Base-by-base conservation (phyloP, 78 protist species). In the Dictyostelium intermedium region DNA sequence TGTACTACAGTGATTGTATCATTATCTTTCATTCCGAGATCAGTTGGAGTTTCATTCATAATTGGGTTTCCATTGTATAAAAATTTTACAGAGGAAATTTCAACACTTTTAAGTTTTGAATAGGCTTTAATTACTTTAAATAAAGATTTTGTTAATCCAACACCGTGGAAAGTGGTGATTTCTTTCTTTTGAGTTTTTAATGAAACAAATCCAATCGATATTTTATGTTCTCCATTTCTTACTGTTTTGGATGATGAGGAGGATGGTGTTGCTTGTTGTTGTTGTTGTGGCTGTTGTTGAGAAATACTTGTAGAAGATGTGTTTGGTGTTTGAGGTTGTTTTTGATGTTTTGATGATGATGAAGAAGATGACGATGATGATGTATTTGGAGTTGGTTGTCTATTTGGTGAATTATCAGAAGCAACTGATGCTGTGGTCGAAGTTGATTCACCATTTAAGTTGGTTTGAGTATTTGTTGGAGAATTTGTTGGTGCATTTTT, bases 161-260 rank as follows among this genome's bases (percentile, higher is more conserved):
- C 79, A 72, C 79, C 79, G 34, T 34, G 79, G 25, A 72, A 72
- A 11, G 37, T 72, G 23, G 79, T 72, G 5, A 72, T 72, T 72
- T 72, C 79, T 34, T 72, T 72, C 23, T 34, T 72, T 72, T 34
- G 45, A 16, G 11, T 72, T 34, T 34, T 72, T 16, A 34, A 16
- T 5, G 34, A 34, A 16, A 72, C 45, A 72, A 72, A 72, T 13
- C 79, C 79, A 72, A 72, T 72, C 16, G 79, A 34, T 34, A 72
- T 72, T 72, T 72, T 72, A 72, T 27, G 2, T 14, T 27, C 47
- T 1, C 43, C 79, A 16, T 9, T 4, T 72, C 43, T 72, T 20
- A 6, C 61, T 50, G 23, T 5, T 50, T 50, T 50, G 6, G 61
- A 50, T 13, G 61, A 16, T 27, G 77, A 69, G 0, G 43, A 10